Evolutionary conservation across 495 filamentous ascomycete species (phyloP), one percentile per base, ranked within the genome.

Genomic region (Penicillium riverlandense): DNA sequence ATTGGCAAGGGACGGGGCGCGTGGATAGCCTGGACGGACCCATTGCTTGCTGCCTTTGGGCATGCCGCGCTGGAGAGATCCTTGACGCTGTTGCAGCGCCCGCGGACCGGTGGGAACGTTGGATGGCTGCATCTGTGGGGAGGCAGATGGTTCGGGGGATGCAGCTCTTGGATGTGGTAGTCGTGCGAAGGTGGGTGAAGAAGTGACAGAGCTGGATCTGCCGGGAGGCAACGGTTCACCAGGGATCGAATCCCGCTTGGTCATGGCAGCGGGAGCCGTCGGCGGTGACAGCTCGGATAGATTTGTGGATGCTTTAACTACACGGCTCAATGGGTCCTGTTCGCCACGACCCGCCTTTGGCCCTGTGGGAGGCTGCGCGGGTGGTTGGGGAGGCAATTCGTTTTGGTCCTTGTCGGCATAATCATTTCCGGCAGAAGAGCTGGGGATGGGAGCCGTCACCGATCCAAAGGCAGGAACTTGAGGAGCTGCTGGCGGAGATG

Each of bases 381-480:
- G 34, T 12, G 53, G 45, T 6, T 53, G 55, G n/a, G 51, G 31
- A 6, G 47, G 38, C 13, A 44, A 34, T 12, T 60, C 58, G 42
- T 45, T 38, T 4, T 50, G 57, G 10, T 65, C 54, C 42, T 61
- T 64, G 12, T 64, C 61, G 4, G 44, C 43, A 2, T 48, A 22
- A 12, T 53, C 52, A 53, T 72, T 74, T 12, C 57, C 45, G 2
- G 45, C 11, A n/a, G 55, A 48, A 9, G 51, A 35, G 37, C 51
- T 53, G 7, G 59, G 58, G 16, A 64, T 67, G 22, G 56, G 63
- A 12, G 62, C 53, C 15, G 58, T 52, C 1, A 73, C 54, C 10
- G 83, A 85, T 9, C 86, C 86, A 69, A 94, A 91, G 2, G 86
- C 84, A 12, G 88, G 88, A 3, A 90, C 88, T 29, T 86, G 82